Percentiles rank a stretch among this genome's conserved stretches.
Conservation (phyloP, 495 filamentous ascomycete genomes). For the Penicillium crystallinum region DNA sequence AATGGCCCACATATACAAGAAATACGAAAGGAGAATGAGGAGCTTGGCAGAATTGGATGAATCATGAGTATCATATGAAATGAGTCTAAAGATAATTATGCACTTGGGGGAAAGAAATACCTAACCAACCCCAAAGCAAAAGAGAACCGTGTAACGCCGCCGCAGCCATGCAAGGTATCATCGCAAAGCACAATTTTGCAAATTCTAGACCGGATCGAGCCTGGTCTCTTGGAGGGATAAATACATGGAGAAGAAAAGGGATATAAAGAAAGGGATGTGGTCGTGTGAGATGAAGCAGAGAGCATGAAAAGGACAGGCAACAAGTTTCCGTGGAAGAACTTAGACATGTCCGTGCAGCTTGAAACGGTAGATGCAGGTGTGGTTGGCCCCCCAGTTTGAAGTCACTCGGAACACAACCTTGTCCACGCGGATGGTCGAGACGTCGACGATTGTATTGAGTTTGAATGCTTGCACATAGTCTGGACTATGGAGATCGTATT, state of each 20-base stretch:
- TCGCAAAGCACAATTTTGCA: conserved; percentile 8
- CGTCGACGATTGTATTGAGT: conserved; percentile 31
- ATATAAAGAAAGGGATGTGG: neutral
- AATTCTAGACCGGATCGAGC: neutral
- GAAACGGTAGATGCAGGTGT: conserved; percentile 46
- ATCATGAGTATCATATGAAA: conserved; percentile 6
- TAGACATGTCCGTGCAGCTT: conserved; percentile 39
- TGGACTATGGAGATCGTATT: conserved; percentile 33
- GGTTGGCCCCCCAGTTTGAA: conserved; percentile 43
- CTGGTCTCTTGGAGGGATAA: neutral
- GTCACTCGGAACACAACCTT: conserved; percentile 42
- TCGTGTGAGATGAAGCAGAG: neutral
- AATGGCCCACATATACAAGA: neutral
- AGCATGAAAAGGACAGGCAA: neutral
- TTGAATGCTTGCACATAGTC: conserved; percentile 35
- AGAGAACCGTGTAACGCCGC: neutral
- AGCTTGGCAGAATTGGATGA: neutral
- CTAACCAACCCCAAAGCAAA: neutral
- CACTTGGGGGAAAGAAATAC: neutral
- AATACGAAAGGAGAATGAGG: neutral
- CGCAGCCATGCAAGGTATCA: conserved; percentile 9
- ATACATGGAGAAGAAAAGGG: neutral
- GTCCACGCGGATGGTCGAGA: conserved; percentile 33
- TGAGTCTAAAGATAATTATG: neutral
- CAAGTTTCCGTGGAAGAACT: neutral